Evolutionary conservation across 225 moss, liverwort and hornwort genomes (phyloP).

Genomic region (Ulota crispa): DNA sequence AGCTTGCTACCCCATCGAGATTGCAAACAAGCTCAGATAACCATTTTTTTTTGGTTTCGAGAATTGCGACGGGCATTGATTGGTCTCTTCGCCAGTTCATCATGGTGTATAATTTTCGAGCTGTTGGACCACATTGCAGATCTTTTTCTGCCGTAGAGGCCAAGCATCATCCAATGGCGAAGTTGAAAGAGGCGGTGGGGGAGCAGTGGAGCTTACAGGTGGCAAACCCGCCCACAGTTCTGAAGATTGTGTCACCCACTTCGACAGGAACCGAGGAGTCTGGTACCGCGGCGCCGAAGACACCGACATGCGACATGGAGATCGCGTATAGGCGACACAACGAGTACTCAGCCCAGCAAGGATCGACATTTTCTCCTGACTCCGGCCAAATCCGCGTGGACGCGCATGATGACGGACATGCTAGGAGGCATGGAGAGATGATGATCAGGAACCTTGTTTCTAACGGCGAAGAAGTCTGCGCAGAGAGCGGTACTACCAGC

Average conservation of each 20-base stretch:
- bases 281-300: conserved; percentile 27
- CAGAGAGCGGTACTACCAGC: conserved; percentile 11
- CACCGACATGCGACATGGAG: conserved; percentile 36
- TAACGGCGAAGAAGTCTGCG: not conserved
- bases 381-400: not conserved
- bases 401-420: not conserved
- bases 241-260: conserved; percentile 20
- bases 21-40: not conserved
- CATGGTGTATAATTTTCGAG: not conserved
- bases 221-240: not conserved
- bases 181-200: not conserved
- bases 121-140: conserved; percentile 18
- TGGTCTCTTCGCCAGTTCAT: not conserved
- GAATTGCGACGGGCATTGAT: not conserved
- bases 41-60: not conserved
- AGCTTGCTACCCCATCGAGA: not conserved
- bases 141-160: not conserved
- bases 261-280: conserved; percentile 34
- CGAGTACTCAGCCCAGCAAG: conserved; percentile 3
- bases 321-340: conserved; percentile 1
- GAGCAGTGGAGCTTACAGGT: conserved; percentile 2
- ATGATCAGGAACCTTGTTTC: not conserved
- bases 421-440: not conserved
- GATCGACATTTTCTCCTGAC: conserved; percentile 14
- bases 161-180: not conserved